These are phyloP conservation scores for Pachysolen tannophilus DNA, from an alignment of 805 yeast species.

Conservation along the genomic window DNA sequence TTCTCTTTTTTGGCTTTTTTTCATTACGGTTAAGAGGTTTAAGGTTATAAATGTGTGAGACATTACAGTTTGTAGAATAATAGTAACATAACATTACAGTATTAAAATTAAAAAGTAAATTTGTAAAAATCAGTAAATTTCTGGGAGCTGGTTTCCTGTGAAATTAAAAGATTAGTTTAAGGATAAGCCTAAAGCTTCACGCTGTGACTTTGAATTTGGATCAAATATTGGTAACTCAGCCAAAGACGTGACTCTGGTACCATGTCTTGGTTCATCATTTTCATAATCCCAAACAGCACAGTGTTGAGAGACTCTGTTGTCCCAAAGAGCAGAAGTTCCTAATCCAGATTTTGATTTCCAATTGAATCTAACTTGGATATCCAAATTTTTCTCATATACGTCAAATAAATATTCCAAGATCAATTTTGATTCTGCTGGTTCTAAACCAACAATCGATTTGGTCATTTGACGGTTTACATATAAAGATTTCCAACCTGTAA, in stretches of 20 bases:
- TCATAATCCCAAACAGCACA: conserved; percentile 14
- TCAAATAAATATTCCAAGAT: conserved; percentile 36
- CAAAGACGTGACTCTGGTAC: conserved; percentile 44
- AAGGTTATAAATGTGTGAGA: too few species aligned
- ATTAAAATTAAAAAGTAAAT: too few species aligned
- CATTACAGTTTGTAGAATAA: too few species aligned
- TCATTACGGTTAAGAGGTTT: too few species aligned
- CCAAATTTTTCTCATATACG: conserved; percentile 36
- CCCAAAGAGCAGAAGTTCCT: conserved; percentile 53
- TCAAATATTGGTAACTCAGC: conserved; percentile 49
- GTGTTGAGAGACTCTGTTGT: conserved; percentile 48
- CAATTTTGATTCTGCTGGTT: conserved; percentile 34
- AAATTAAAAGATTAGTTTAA: conserved; percentile 2
- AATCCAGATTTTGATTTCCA: conserved; percentile 36
- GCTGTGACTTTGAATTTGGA: conserved; percentile 40
- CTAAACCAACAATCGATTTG: conserved; percentile 39
- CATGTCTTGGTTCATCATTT: conserved; percentile 33
- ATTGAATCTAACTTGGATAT: conserved; percentile 41
- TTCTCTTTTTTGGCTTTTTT: too few species aligned
- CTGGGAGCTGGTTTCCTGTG: too few species aligned
- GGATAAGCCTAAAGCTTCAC: conserved; percentile 39
- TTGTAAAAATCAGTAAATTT: too few species aligned
- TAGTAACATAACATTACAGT: too few species aligned
- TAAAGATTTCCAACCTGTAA: conserved; percentile 49
- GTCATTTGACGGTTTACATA: conserved; percentile 43